These are phyloP conservation scores for Candida alai DNA, from an alignment of 805 yeast species.

Conservation along the genomic window DNA sequence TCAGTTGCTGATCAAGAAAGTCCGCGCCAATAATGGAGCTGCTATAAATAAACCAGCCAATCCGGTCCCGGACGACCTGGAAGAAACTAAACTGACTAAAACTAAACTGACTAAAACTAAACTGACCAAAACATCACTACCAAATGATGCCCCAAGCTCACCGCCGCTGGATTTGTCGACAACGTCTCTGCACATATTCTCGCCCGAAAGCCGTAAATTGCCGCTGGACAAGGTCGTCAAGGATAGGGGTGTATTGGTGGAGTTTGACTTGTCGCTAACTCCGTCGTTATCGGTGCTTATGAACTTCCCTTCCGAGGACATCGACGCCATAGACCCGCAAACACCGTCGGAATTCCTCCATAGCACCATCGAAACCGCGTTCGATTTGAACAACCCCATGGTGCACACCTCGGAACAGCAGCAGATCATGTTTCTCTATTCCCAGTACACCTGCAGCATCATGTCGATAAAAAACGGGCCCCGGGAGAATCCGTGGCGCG, in stretches of 20 bases:
- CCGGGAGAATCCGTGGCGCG: conserved; percentile 66
- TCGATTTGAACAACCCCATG: conserved; percentile 11
- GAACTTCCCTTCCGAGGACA: conserved; percentile 1
- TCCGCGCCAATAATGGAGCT: too few species aligned
- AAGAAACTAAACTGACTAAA: too few species aligned
- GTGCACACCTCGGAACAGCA: conserved; percentile 29
- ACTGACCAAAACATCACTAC: neutral
- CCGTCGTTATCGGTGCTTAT: conserved; percentile 1
- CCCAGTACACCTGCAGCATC: conserved; percentile 38
- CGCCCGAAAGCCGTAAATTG: neutral
- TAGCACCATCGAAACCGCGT: conserved; percentile 11
- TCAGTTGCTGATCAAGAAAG: too few species aligned
- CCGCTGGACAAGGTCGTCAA: neutral
- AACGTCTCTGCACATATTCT: neutral
- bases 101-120: too few species aligned
- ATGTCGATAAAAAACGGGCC: conserved; percentile 65
- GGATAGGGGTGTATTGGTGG: too few species aligned
- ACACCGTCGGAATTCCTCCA: conserved; percentile 12
- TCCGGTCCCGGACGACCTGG: too few species aligned
- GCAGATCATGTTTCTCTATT: conserved; percentile 32
- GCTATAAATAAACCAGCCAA: too few species aligned
- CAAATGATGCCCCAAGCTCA: neutral
- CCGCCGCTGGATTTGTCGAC: conserved; percentile 1
- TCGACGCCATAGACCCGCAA: conserved; percentile 15
- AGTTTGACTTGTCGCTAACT: conserved; percentile 12